These are phyloP conservation scores for Apostasia shenzhenica DNA, from an alignment of 106 monocot species.

Conservation along the genomic window DNA sequence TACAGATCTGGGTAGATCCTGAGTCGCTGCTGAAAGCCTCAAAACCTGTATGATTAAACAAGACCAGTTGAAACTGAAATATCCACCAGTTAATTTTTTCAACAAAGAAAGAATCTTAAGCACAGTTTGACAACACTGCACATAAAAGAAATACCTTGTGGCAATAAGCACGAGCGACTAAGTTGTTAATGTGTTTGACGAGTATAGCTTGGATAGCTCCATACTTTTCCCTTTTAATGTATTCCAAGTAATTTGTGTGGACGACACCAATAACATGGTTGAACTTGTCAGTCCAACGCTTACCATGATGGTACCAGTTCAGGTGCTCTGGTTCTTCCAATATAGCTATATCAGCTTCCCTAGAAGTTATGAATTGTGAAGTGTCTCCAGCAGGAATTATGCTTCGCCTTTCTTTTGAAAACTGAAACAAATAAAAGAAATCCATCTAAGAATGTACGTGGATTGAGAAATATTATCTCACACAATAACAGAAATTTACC, in stretches of 20 bases:
- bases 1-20: slow-evolving; percentile 86
- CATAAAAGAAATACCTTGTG: slow-evolving; percentile 56
- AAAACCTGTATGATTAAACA: slow-evolving; percentile 54
- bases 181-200: slow-evolving; percentile 95
- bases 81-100: not conserved
- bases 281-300: slow-evolving; percentile 97
- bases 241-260: slow-evolving; percentile 99
- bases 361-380: slow-evolving; percentile 79
- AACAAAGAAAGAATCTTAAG: too few relatives aligned
- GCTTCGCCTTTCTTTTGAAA: slow-evolving; percentile 87
- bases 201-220: slow-evolving; percentile 92
- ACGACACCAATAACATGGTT: slow-evolving; percentile 95
- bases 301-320: slow-evolving; percentile 99
- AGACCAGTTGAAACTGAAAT: not conserved
- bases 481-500: slow-evolving; percentile 26
- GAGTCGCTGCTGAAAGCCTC: slow-evolving; percentile 95
- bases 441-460: not conserved
- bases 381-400: slow-evolving; percentile 98
- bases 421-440: slow-evolving; percentile 37
- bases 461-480: not conserved
- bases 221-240: slow-evolving; percentile 95
- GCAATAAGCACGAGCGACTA: slow-evolving; percentile 81
- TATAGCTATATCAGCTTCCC: slow-evolving; percentile 96
- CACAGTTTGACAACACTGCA: too few relatives aligned
- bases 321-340: slow-evolving; percentile 98